phyloP scores from a whole-genome alignment of 2,329 filamentous ascomycete species.

The Myriosclerotinia curreyana region DNA sequence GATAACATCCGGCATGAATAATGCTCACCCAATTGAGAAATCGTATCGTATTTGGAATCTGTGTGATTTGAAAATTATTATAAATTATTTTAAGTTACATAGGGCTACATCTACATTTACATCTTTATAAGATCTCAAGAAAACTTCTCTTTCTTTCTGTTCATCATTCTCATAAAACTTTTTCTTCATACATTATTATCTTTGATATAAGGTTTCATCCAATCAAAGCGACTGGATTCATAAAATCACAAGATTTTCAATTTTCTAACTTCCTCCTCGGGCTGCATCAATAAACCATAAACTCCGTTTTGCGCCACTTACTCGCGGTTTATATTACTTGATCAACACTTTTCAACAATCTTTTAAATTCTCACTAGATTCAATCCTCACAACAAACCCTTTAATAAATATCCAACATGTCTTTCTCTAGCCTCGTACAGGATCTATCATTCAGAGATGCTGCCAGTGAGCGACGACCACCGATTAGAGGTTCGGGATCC shows the following conservation, averaged over 20 bases:
- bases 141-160: not conserved
- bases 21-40: too few species aligned
- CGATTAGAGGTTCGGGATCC: constrained; percentile 47
- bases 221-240: constrained; percentile 21
- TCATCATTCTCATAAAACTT: not conserved
- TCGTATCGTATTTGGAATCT: constrained; percentile 3
- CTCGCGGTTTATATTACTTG: constrained; percentile 2
- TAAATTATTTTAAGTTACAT: not conserved
- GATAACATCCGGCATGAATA: too few species aligned
- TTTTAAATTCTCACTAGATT: not conserved
- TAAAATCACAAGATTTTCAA: constrained; percentile 11
- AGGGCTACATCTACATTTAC: not conserved
- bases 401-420: constrained; percentile 47
- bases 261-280: not conserved
- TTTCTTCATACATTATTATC: not conserved
- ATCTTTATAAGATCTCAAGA: constrained; percentile 2
- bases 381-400: not conserved
- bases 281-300: constrained; percentile 2
- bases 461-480: constrained; percentile 46
- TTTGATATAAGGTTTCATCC: constrained; percentile 2
- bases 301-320: constrained; percentile 4
- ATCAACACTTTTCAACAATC: not conserved
- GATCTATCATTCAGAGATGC: constrained; percentile 60
- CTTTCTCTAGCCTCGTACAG: constrained; percentile 65
- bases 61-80: not conserved